phyloP scores from a whole-genome alignment of 768 basidiomycete genomes.

The Phlebiopsis flavidoalba region DNA sequence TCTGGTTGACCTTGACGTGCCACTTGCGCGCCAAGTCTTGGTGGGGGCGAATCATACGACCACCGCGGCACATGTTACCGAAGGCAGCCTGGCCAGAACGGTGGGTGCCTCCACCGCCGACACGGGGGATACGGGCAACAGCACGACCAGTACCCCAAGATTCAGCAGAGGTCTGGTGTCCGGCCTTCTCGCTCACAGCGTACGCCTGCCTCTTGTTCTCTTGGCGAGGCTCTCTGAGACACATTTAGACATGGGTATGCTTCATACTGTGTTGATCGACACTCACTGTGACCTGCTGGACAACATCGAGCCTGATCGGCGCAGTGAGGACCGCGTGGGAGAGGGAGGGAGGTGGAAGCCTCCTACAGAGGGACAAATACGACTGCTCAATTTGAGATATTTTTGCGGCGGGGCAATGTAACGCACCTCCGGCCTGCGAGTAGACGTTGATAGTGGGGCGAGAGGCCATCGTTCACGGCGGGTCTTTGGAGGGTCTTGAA shows the following conservation, averaged over 20 bases:
- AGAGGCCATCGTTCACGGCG: slow-evolving; percentile 70
- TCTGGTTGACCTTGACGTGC: slow-evolving; percentile 99
- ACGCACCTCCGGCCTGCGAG: slow-evolving; percentile 67
- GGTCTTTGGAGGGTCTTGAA: slow-evolving; percentile 38
- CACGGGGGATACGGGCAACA: slow-evolving; percentile 99
- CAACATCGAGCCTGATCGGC: slow-evolving; percentile 97
- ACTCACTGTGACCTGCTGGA: slow-evolving; percentile 98
- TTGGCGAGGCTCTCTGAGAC: slow-evolving; percentile 89
- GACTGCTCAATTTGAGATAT: neutral
- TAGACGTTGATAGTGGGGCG: slow-evolving; percentile 88
- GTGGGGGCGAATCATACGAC: slow-evolving; percentile 99
- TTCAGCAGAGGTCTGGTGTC: slow-evolving; percentile 98
- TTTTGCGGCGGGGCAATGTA: too few relatives aligned
- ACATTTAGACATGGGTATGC: slow-evolving; percentile 12
- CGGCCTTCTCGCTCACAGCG: slow-evolving; percentile 94
- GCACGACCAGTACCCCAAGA: slow-evolving; percentile 99
- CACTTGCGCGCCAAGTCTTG: slow-evolving; percentile 95
- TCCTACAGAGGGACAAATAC: slow-evolving; percentile 37
- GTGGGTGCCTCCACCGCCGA: slow-evolving; percentile 97
- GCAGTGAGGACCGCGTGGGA: slow-evolving; percentile 96
- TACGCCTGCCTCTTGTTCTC: slow-evolving; percentile 98
- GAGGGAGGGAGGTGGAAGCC: slow-evolving; percentile 82
- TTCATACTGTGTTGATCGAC: neutral
- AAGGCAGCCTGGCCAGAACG: slow-evolving; percentile 99
- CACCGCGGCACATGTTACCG: slow-evolving; percentile 99